These are phyloP conservation scores for Eucalyptus paniculata DNA, from an alignment of 345 rosid species.

Conservation along the genomic window DNA sequence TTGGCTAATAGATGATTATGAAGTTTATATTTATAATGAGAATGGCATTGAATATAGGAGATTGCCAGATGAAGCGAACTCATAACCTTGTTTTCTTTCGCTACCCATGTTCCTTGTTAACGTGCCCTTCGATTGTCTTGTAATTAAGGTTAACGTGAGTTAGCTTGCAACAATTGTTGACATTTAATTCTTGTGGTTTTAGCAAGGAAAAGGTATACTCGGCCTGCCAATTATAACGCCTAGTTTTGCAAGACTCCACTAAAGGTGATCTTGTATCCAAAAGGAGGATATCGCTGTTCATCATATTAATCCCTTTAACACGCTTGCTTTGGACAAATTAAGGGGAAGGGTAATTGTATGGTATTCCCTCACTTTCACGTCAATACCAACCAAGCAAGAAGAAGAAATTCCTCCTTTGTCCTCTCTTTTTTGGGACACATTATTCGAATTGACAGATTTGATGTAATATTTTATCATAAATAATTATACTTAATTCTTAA, in stretches of 20 bases:
- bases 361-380: neutral
- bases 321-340: neutral
- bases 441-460: neutral
- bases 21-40: neutral
- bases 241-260: neutral
- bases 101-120: neutral
- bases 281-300: neutral
- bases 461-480: neutral
- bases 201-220: neutral
- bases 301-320: neutral
- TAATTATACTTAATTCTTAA: neutral
- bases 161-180: neutral
- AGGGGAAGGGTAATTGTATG: neutral
- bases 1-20: accelerated
- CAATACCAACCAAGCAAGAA: neutral
- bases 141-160: neutral
- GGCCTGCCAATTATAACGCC: neutral
- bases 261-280: neutral
- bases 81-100: neutral
- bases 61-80: accelerated
- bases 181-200: neutral
- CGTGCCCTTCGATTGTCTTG: neutral
- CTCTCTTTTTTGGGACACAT: neutral
- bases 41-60: accelerated
- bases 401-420: neutral